Evolutionary conservation across 23 red algal genomes (phyloP).

Genomic region (Gracilaria vermiculophylla): DNA sequence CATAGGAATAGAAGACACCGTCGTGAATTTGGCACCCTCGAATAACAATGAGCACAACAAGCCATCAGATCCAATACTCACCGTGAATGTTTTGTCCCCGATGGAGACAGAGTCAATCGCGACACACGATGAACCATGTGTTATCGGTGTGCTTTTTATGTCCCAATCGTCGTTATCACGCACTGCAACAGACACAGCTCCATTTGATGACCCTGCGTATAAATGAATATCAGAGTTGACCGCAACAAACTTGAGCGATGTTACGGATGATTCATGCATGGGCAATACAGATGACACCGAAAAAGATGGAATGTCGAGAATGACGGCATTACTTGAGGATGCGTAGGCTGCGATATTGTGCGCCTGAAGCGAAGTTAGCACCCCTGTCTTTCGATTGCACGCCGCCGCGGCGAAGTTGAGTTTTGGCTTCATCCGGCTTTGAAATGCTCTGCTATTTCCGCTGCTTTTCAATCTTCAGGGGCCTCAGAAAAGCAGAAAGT

Average conservation of each 20-base stretch:
- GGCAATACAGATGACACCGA: slow-evolving; percentile 12
- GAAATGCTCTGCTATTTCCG: background rate
- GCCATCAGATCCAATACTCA: slow-evolving; percentile 10
- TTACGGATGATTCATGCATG: slow-evolving; percentile 18
- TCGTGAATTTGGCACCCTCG: background rate
- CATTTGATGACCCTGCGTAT: slow-evolving; percentile 21
- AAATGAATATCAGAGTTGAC: slow-evolving; percentile 7
- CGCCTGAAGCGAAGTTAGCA: background rate
- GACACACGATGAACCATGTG: slow-evolving; percentile 25
- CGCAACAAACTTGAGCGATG: background rate
- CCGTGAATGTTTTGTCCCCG: background rate
- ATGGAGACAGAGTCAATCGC: background rate
- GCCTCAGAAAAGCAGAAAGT: no score
- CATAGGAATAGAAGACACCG: background rate
- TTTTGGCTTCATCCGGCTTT: background rate
- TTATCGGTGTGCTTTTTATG: background rate
- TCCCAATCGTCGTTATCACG: background rate
- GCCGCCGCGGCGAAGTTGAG: slow-evolving; percentile 35
- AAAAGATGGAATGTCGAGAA: slow-evolving; percentile 11
- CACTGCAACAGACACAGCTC: background rate
- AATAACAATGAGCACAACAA: background rate
- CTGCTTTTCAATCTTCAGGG: background rate
- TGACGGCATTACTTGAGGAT: slow-evolving; percentile 36
- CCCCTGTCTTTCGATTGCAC: slow-evolving; percentile 25
- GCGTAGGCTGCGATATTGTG: slow-evolving; percentile 23